Evolutionary conservation across 2,329 filamentous ascomycete species (phyloP), one percentile per base, ranked within the genome.

Genomic region (Diplodia sapinea): DNA sequence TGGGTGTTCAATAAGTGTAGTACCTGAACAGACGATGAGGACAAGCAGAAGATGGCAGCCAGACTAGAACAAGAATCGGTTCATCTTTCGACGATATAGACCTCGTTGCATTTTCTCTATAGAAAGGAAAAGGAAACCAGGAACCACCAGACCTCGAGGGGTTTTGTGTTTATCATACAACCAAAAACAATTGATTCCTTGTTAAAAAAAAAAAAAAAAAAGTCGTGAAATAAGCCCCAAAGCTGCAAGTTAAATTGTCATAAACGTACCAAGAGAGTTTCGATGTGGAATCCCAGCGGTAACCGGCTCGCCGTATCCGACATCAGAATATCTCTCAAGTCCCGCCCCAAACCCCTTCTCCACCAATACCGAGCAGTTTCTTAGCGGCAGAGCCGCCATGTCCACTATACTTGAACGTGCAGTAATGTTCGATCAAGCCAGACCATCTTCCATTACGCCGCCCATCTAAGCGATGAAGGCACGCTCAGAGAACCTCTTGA

Each of bases 81-180:
- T 20, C 26, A 11, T 43, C 15, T 15, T 4, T 9, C 40, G 50
- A 47, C 17, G 43, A 20, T n/a, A 43, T 40, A 29, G 43, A 26
- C 47, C 59, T 31, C 9, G 59, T 29, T 49, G 59, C 59, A 36
- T 38, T 63, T 20, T 63, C 59, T 63, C 36, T 38, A 38, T 26
- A 26, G 26, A 26, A 26, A 26, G 26, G 26, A 26, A 26, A 26
- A 26, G 26, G 11, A 63, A 63, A 63, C 43, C 33, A 50, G 26
- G 50, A 63, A 51, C 43, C 59, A 63, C 59, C 36, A 63, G 31
- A 51, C 36, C 36, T 59, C 29, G 47, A 38, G 59, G 59, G 43
- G 40, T 50, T 59, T 33, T 63, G n/a, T 63, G 59, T 61, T 26
- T 63, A 63, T 63, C 59, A 63, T 63, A 51, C 59, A 63, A 62